Percentiles rank a stretch among this genome's conserved stretches.
These are phyloP conservation scores for Salix caprea DNA, from an alignment of 345 rosid genomes.

Conservation along the genomic window DNA sequence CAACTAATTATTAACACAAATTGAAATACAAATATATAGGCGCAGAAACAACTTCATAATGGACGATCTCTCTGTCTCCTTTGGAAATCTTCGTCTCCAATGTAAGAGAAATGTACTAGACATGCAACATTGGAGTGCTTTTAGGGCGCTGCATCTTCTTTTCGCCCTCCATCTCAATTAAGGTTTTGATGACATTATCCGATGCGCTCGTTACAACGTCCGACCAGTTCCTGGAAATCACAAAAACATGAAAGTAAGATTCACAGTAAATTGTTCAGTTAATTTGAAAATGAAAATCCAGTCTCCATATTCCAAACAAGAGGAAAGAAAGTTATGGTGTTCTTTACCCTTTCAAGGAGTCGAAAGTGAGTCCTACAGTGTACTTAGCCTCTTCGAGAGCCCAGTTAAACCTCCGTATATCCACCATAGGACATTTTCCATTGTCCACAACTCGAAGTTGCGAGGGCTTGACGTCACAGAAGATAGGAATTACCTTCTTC, in stretches of 20 bases:
- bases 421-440: constrained; percentile 31
- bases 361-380: constrained; percentile 61
- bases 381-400: constrained; percentile 69
- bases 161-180: constrained; percentile 49
- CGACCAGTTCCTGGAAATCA: constrained; percentile 43
- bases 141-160: constrained; percentile 13
- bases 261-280: background rate
- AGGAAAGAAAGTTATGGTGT: background rate
- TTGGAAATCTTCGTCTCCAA: background rate
- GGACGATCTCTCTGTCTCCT: background rate
- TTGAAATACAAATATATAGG: background rate
- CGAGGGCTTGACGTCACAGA: constrained; percentile 70
- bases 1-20: background rate
- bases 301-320: background rate
- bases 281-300: too few species aligned
- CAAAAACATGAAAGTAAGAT: background rate
- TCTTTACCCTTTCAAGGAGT: constrained; percentile 59
- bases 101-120: background rate
- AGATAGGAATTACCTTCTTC: constrained; percentile 66
- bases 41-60: background rate
- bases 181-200: constrained; percentile 50
- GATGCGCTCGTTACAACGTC: constrained; percentile 59
- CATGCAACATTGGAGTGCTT: constrained; percentile 1
- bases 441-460: constrained; percentile 41
- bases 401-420: constrained; percentile 42